These are phyloP conservation scores for Citrus medica DNA, from an alignment of 345 rosid genomes.

Conservation along the genomic window DNA sequence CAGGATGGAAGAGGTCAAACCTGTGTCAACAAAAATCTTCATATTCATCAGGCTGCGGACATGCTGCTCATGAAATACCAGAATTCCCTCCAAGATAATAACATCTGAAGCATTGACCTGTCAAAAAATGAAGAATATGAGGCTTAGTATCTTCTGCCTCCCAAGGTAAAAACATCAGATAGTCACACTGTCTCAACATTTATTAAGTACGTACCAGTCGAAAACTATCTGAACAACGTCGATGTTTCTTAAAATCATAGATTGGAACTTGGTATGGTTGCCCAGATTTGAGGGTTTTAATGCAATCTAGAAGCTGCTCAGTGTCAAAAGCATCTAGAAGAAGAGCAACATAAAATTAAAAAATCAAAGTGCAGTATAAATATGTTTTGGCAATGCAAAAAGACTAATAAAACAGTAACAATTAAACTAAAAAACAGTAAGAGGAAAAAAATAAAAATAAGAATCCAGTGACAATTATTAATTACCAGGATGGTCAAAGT, in stretches of 20 bases:
- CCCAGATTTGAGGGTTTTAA: constrained; percentile 63
- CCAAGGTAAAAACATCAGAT: neutral
- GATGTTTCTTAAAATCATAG: constrained; percentile 89
- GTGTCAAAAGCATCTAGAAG: constrained; percentile 91
- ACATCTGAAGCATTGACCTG: constrained; percentile 99
- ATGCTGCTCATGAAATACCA: constrained; percentile 86
- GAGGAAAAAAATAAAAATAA: neutral
- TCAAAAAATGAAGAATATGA: neutral
- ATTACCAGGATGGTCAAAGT: constrained; percentile 93
- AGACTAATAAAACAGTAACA: neutral
- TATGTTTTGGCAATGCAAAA: neutral
- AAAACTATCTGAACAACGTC: constrained; percentile 74
- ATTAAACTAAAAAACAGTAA: neutral
- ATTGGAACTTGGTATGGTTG: constrained; percentile 87
- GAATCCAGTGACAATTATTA: neutral
- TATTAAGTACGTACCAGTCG: constrained; percentile 58
- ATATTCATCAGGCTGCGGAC: constrained; percentile 92
- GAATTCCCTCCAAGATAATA: constrained; percentile 94
- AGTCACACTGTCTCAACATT: neutral
- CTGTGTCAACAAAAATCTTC: constrained; percentile 99
- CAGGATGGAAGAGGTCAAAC: constrained; percentile 32
- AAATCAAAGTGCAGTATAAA: neutral
- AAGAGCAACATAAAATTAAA: neutral
- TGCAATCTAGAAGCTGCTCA: constrained; percentile 91
- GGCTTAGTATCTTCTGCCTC: neutral